Evolutionary conservation across 1,284 basidiomycete species (phyloP).

Genomic region (Boletus sp.): DNA sequence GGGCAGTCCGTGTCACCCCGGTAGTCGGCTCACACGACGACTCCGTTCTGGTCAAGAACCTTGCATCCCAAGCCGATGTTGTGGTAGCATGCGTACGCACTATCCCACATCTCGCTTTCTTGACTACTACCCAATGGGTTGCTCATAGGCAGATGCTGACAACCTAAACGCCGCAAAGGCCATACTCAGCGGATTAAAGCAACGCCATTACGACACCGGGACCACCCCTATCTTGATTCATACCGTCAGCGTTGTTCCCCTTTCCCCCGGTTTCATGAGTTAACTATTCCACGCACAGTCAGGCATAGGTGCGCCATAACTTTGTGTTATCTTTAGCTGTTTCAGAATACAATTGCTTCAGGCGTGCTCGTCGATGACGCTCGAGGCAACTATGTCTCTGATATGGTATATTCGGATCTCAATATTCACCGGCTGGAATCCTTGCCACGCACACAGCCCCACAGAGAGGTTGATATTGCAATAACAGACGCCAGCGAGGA

Average conservation of each 20-base stretch:
- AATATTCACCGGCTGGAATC: conserved; percentile 36
- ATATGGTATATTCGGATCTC: conserved; percentile 38
- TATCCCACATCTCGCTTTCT: not conserved
- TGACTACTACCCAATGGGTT: not conserved
- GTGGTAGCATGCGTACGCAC: conserved; percentile 46
- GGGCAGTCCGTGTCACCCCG: conserved; percentile 35
- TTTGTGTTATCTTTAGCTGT: not conserved
- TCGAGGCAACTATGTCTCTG: conserved; percentile 30
- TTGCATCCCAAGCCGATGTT: conserved; percentile 46
- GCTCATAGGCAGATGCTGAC: conserved; percentile 21
- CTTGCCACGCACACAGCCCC: conserved; percentile 33
- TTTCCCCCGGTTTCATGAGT: not conserved
- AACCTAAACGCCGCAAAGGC: conserved; percentile 18
- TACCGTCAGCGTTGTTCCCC: conserved; percentile 19
- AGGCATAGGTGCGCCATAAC: conserved; percentile 31
- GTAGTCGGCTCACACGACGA: conserved; percentile 43
- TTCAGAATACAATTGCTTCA: conserved; percentile 2
- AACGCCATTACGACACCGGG: conserved; percentile 21
- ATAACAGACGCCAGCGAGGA: conserved; percentile 34
- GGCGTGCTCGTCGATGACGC: conserved; percentile 35
- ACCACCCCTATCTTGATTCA: conserved; percentile 31
- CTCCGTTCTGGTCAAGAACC: conserved; percentile 32
- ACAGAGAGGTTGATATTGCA: conserved; percentile 33
- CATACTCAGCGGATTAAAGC: conserved; percentile 27
- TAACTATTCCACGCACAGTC: conserved; percentile 27